These are phyloP conservation scores for Macrolepiota dolichaula DNA, from an alignment of 768 basidiomycete genomes.

Conservation along the genomic window DNA sequence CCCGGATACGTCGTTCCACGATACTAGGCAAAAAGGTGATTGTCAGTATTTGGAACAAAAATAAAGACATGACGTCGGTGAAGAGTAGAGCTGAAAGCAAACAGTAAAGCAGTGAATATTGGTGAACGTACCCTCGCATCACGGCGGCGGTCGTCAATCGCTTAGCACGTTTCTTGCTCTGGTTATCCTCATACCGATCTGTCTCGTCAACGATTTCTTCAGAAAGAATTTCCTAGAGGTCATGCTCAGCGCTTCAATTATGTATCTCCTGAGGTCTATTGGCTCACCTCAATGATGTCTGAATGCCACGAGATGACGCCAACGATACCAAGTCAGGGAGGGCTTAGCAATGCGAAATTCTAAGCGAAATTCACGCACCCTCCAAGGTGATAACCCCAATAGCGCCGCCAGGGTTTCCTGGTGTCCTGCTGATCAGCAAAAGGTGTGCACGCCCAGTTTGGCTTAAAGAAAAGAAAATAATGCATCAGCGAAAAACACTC, in stretches of 20 bases:
- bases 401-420: conserved; percentile 79
- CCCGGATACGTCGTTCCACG: conserved; percentile 37
- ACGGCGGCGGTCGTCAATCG: conserved; percentile 69
- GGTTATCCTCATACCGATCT: conserved; percentile 86
- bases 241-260: neutral
- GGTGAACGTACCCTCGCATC: conserved; percentile 65
- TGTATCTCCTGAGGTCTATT: neutral
- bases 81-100: neutral
- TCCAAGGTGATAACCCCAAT: conserved; percentile 91
- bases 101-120: neutral
- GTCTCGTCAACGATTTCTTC: conserved; percentile 98
- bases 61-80: neutral
- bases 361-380: conserved; percentile 37
- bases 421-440: conserved; percentile 78
- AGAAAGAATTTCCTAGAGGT: conserved; percentile 78
- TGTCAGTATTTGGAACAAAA: neutral
- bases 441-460: conserved; percentile 96
- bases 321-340: neutral
- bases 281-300: conserved; percentile 72
- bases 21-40: conserved; percentile 31
- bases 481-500: neutral
- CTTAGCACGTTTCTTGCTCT: conserved; percentile 69
- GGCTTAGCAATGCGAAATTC: neutral
- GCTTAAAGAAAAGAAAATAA: conserved; percentile 30
- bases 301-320: neutral